A percentile compares a stretch with the other conserved stretches of the same genome.
phyloP scores from a whole-genome alignment of 257 asterid genomes.

The Capsicum pubescens region DNA sequence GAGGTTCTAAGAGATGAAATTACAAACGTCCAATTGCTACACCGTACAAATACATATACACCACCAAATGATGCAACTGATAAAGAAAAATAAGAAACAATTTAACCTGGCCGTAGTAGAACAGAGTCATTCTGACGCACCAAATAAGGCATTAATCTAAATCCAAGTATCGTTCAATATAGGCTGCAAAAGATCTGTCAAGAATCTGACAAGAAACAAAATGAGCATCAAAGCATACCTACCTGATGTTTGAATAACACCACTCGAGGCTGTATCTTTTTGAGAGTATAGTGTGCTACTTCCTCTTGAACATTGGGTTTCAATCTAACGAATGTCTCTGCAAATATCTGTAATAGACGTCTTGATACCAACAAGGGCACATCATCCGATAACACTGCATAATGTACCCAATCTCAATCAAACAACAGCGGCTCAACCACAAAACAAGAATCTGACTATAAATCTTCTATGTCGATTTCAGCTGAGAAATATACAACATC shows the following conservation, averaged over 20 bases:
- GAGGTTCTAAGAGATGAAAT: neutral
- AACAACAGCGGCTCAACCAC: conserved; percentile 4
- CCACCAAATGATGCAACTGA: neutral
- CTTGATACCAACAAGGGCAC: conserved; percentile 94
- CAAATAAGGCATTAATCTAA: neutral
- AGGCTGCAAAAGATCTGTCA: neutral
- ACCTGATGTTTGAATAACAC: conserved; percentile 91
- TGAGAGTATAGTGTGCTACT: conserved; percentile 82
- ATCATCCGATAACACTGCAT: conserved; percentile 81
- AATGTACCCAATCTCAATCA: conserved; percentile 12
- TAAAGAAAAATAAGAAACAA: neutral
- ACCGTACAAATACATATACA: conserved; percentile 14
- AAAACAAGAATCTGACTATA: neutral
- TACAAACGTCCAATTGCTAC: conserved; percentile 12
- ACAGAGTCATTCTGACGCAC: neutral
- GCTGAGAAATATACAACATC: conserved; percentile 11
- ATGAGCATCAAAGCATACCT: conserved; percentile 36
- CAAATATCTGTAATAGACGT: conserved; percentile 91
- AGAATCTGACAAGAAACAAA: conserved; percentile 7
- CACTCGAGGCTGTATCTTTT: conserved; percentile 96
- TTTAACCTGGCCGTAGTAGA: neutral
- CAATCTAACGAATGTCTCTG: conserved; percentile 45
- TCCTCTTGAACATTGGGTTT: conserved; percentile 91
- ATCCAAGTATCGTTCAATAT: neutral
- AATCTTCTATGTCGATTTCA: neutral